Evolutionary conservation across 1,284 basidiomycete genomes (phyloP).

Genomic region (Cryptococcus hybrid): DNA sequence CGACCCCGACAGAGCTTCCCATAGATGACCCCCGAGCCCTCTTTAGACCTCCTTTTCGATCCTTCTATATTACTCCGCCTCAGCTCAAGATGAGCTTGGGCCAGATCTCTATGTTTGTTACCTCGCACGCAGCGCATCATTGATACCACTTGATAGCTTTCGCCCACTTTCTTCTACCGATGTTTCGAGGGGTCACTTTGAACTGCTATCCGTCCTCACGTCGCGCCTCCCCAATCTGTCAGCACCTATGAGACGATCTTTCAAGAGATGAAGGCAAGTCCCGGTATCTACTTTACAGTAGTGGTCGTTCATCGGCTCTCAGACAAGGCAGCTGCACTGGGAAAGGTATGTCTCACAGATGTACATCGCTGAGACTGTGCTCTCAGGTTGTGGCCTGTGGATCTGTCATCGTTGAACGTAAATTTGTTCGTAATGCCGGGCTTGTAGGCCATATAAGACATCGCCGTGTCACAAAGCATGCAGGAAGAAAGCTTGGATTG

Average conservation of each 20-base stretch:
- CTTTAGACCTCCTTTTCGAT: slow-evolving; percentile 36
- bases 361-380: slow-evolving; percentile 30
- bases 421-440: slow-evolving; percentile 81
- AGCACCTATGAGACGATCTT: slow-evolving; percentile 68
- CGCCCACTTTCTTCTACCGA: slow-evolving; percentile 90
- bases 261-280: slow-evolving; percentile 49
- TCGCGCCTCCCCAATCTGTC: slow-evolving; percentile 70
- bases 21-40: background rate
- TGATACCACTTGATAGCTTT: slow-evolving; percentile 57
- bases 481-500: slow-evolving; percentile 82
- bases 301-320: slow-evolving; percentile 74
- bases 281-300: slow-evolving; percentile 75
- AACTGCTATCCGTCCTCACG: slow-evolving; percentile 79
- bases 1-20: too few relatives aligned
- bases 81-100: slow-evolving; percentile 23
- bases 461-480: slow-evolving; percentile 81
- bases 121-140: background rate
- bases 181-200: slow-evolving; percentile 76
- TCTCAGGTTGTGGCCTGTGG: slow-evolving; percentile 74
- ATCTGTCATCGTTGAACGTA: slow-evolving; percentile 83
- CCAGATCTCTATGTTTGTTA: slow-evolving; percentile 28
- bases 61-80: slow-evolving; percentile 26
- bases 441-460: slow-evolving; percentile 95
- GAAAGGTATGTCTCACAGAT: slow-evolving; percentile 60
- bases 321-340: slow-evolving; percentile 58